A percentile compares a stretch with the other conserved stretches of the same genome.
Conservation (phyloP, 2,329 filamentous ascomycete species). For the Cadophora gregata region DNA sequence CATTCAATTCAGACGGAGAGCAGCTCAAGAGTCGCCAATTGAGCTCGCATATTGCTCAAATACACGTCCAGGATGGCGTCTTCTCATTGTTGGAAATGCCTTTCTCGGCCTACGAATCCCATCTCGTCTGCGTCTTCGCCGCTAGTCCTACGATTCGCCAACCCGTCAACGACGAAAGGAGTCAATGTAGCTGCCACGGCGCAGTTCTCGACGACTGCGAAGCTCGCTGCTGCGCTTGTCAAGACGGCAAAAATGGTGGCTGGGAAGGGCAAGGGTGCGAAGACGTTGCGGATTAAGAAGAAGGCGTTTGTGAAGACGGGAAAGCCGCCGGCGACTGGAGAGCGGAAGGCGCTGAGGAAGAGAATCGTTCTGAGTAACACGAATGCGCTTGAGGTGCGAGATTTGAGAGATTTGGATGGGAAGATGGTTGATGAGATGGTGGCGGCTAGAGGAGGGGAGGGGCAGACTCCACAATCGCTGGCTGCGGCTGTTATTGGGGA, state of each 20-base stretch:
- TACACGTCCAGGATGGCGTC: slow-evolving; percentile 55
- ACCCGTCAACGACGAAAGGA: slow-evolving; percentile 42
- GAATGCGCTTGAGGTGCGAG: slow-evolving; percentile 81
- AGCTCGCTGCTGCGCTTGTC: slow-evolving; percentile 1
- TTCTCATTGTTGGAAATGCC: slow-evolving; percentile 63
- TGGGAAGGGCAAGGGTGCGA: slow-evolving; percentile 28
- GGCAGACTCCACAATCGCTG: slow-evolving; percentile 1
- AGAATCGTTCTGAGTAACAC: slow-evolving; percentile 91
- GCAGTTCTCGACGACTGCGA: slow-evolving; percentile 38
- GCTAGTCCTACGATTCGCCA: slow-evolving; percentile 38
- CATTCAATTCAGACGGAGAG: neutral
- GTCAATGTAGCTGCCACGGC: slow-evolving; percentile 19
- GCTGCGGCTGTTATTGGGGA: slow-evolving; percentile 1
- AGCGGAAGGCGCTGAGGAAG: slow-evolving; percentile 87
- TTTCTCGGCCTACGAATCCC: slow-evolving; percentile 54
- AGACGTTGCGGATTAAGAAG: slow-evolving; percentile 51
- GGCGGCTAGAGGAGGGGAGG: slow-evolving; percentile 56
- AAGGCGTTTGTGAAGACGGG: slow-evolving; percentile 34
- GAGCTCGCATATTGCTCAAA: slow-evolving; percentile 8
- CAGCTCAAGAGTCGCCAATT: slow-evolving; percentile 11
- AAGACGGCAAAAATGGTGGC: slow-evolving; percentile 22
- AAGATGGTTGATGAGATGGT: slow-evolving; percentile 65
- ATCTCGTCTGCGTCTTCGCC: slow-evolving; percentile 48
- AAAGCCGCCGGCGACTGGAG: slow-evolving; percentile 71
- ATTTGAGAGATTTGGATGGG: slow-evolving; percentile 65